phyloP scores from a whole-genome alignment of 441 rosid genomes.

The Erysimum cheiri region DNA sequence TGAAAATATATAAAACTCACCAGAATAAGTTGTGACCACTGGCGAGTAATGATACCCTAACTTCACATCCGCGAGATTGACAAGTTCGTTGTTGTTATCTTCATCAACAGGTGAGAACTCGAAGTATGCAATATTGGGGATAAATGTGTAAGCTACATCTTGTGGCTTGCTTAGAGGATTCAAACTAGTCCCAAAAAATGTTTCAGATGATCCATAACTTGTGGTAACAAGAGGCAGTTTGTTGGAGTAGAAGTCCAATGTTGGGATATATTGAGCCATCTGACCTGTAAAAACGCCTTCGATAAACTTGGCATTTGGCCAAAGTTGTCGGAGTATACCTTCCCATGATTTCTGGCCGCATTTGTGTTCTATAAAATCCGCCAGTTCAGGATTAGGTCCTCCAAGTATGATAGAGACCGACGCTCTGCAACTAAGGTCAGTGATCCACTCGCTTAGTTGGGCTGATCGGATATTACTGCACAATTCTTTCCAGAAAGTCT shows the following conservation, averaged over 20 bases:
- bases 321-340: conserved; percentile 58
- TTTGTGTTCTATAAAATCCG: conserved; percentile 45
- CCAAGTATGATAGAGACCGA: conserved; percentile 44
- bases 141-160: conserved; percentile 64
- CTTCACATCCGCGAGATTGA: conserved; percentile 49
- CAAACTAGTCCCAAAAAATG: conserved; percentile 61
- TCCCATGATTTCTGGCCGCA: conserved; percentile 58
- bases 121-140: conserved; percentile 67
- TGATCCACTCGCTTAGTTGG: conserved; percentile 52
- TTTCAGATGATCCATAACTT: conserved; percentile 62
- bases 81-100: conserved; percentile 34
- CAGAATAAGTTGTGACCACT: conserved; percentile 58
- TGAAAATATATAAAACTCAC: conserved; percentile 24
- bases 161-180: conserved; percentile 55
- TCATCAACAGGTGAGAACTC: conserved; percentile 55
- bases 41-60: background rate
- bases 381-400: conserved; percentile 48
- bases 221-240: conserved; percentile 61
- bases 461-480: conserved; percentile 48
- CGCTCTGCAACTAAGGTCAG: conserved; percentile 47
- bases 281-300: conserved; percentile 62
- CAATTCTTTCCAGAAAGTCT: conserved; percentile 55
- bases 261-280: conserved; percentile 64
- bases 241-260: conserved; percentile 59
- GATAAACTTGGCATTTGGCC: conserved; percentile 66